phyloP scores from a whole-genome alignment of 2,329 filamentous ascomycete species.

The Podosphaera fusca region DNA sequence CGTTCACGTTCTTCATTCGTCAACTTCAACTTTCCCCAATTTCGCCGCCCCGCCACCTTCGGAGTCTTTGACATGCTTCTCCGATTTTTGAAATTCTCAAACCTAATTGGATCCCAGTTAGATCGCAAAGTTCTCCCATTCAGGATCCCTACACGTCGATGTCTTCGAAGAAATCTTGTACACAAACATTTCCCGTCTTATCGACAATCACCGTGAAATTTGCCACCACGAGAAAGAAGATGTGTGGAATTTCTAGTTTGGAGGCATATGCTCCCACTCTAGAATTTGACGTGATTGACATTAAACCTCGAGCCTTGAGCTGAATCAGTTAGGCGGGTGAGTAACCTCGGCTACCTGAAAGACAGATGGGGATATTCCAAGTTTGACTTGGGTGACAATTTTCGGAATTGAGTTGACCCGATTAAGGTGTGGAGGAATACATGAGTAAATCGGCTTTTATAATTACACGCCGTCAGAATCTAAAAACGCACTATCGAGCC shows the following conservation, averaged over 20 bases:
- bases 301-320: neutral
- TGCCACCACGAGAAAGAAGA: neutral
- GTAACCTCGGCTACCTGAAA: neutral
- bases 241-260: neutral
- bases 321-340: neutral
- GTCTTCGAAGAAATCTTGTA: neutral
- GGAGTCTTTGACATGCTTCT: no score
- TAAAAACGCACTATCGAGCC: no score
- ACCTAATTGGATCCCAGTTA: no score
- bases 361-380: neutral
- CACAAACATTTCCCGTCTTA: neutral
- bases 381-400: neutral
- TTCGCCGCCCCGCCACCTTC: no score
- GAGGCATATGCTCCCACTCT: no score
- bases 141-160: neutral
- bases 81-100: neutral
- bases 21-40: no score
- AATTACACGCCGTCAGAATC: no score
- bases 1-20: no score
- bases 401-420: neutral
- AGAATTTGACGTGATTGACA: neutral
- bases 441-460: no score
- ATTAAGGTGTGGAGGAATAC: no score
- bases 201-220: neutral
- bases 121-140: neutral